These are phyloP conservation scores for Haplosporangium sp. DNA, from an alignment of 371 early-diverging fungal genomes.

Conservation along the genomic window DNA sequence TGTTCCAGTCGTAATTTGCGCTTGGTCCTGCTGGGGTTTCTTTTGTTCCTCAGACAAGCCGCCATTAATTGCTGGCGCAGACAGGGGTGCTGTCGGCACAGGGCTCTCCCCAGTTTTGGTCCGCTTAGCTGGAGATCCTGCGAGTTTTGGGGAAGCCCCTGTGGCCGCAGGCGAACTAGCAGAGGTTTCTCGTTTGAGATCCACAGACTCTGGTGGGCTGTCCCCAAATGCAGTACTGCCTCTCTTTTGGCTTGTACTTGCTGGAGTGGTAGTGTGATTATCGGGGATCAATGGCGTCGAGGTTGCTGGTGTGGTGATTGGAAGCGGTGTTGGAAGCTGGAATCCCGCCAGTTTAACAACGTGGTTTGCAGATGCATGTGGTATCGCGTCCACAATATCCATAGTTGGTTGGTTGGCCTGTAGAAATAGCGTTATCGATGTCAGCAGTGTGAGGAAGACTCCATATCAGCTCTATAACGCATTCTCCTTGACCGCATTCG, in stretches of 20 bases:
- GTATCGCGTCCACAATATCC: constrained; percentile 56
- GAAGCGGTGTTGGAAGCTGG: constrained; percentile 59
- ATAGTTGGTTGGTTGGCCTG: constrained; percentile 60
- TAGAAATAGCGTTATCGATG: not conserved
- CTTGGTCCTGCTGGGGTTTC: constrained; percentile 6
- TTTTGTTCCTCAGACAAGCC: constrained; percentile 12
- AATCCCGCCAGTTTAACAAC: constrained; percentile 68
- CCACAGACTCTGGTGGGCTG: constrained; percentile 18
- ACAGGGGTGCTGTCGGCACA: constrained; percentile 6
- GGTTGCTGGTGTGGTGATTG: constrained; percentile 7
- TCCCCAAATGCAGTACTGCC: constrained; percentile 6
- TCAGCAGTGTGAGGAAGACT: not conserved
- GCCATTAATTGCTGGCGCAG: not conserved
- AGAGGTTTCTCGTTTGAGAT: constrained; percentile 45
- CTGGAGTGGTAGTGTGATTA: constrained; percentile 4
- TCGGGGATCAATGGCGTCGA: constrained; percentile 11
- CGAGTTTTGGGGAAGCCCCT: constrained; percentile 41
- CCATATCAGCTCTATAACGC: not conserved
- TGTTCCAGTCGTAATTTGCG: not conserved
- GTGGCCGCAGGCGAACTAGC: constrained; percentile 44
- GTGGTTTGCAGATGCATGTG: constrained; percentile 57
- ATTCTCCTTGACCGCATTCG: not conserved
- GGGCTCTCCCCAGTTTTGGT: constrained; percentile 32
- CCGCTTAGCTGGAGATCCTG: constrained; percentile 35
- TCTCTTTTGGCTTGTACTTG: constrained; percentile 10